Evolutionary conservation across 2,329 filamentous ascomycete species (phyloP), one percentile per base, ranked within the genome.

Genomic region (Microcyclospora tardicrescens): DNA sequence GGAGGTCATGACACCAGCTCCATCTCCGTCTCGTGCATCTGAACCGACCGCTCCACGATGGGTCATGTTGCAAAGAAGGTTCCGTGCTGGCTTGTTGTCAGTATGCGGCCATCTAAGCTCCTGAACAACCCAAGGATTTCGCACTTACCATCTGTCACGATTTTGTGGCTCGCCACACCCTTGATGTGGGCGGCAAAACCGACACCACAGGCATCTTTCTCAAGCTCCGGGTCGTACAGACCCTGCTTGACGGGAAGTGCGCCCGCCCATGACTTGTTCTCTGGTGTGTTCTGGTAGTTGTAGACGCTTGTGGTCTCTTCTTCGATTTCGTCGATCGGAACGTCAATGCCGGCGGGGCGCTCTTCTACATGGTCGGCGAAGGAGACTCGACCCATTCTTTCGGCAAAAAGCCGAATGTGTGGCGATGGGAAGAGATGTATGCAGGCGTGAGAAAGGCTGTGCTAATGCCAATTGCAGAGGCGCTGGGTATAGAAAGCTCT

Each of bases 171-270:
- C 47, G 87, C 65, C 64, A 84, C 82, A 70, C 91, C 91, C 72
- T 96, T 96, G 66, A 96, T 96, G 64, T 96, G 84, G 69, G 89
- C 93, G 65, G 89, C 85, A 66, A 98, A 98, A 62, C 91, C 91
- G 58, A 98, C 91, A 83, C 91, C 91, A 61, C 91, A 98, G 52
- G 91, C 87, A 87, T 98, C 91, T 66, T 96, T 96, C 68, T 96
- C 91, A 49, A 93, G 77, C 62, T 80, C 78, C 47, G 91, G 91
- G 68, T 96, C 87, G 62, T 98, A 98, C 37, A 98, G 77, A 73
- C 89, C 91, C 79, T 96, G 89, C 78, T 93, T 93, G 75, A 93
- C 77, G 58, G 91, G 91, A 55, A 98, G 76, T 60, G 89, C 83
- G 59, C 87, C 84, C 55, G 89, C 91, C 91, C 91, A 93, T 51